Percentiles rank a stretch among this genome's conserved stretches.
These are phyloP conservation scores for Hypoxylon sp. DNA, from an alignment of 2,329 filamentous ascomycete species.

Conservation along the genomic window DNA sequence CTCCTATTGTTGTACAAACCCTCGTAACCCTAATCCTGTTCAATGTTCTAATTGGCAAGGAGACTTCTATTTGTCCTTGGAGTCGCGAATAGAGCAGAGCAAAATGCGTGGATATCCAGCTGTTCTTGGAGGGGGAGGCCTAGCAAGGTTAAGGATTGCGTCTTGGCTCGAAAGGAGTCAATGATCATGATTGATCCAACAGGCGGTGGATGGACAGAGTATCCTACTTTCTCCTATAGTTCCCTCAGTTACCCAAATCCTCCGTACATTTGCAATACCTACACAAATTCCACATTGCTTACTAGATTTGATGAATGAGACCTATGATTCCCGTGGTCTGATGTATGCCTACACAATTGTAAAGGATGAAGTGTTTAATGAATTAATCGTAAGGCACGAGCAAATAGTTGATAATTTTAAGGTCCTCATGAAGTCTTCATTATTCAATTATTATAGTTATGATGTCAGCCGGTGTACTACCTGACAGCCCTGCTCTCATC, in stretches of 20 bases:
- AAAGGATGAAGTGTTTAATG: not conserved
- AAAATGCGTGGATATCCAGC: conserved; percentile 38
- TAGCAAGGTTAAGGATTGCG: conserved; percentile 17
- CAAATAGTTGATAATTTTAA: not conserved
- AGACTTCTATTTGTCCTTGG: conserved; percentile 28
- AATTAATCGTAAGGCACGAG: not conserved
- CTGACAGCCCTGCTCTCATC: not conserved
- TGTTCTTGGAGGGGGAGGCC: conserved; percentile 28
- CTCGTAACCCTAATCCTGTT: conserved; percentile 23
- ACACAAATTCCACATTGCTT: conserved; percentile 30
- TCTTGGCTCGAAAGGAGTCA: conserved; percentile 7
- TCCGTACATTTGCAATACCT: conserved; percentile 26
- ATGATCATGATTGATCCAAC: conserved; percentile 6
- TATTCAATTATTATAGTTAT: not conserved
- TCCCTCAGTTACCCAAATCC: conserved; percentile 19
- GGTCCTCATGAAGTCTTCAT: not conserved
- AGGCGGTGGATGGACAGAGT: conserved; percentile 31
- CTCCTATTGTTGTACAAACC: conserved; percentile 35
- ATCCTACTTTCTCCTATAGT: conserved; percentile 32
- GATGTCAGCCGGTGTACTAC: conserved; percentile 1
- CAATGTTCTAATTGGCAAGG: conserved; percentile 37
- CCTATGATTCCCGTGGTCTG: conserved; percentile 26
- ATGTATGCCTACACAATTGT: not conserved
- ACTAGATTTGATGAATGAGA: conserved; percentile 38
- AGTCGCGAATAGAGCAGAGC: conserved; percentile 35